Base-by-base conservation (phyloP, 2,329 filamentous ascomycete genomes). In the Penicillium palitans region DNA sequence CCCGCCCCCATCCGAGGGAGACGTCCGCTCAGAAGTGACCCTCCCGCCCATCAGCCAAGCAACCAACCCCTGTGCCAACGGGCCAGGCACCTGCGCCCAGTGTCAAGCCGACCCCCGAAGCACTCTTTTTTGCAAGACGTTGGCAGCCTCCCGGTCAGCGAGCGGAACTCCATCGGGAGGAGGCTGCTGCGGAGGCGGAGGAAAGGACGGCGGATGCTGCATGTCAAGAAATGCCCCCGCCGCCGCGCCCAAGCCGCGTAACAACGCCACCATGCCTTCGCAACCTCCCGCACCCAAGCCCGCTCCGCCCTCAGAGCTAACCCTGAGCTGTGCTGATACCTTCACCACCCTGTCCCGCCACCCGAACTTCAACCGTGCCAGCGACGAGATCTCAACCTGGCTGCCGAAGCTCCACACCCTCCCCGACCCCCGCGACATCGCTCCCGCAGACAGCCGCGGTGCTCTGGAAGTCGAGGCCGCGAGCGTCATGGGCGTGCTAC, bases 401-500 rank as follows among this genome's bases (percentile, higher is more conserved):
- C 78, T 93, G 53, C 89, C 89, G 1, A 88, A 88, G 73, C 82
- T 93, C 17, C 84, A 86, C 69, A 87, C 87, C 19, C 81, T 78
- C 9, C 75, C 76, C 8, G 72, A 74, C 41, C 74, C 76, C 0
- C 68, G 69, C 49, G 68, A 77, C 40, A 60, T 76, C 56, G 67
- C 72, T 39, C 60, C 70, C 25, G 67, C 65, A 12, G 64, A 72
- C 13, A 61, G 67, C 17, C 65, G 76, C 51, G 82, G 83, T 42
- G 86, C 89, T 1, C 86, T 92, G 67, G 90, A 93, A 72, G 89
- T 93, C 17, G 90, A 93, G 75, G 89, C 90, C 7, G 90, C 90
- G 0, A 92, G 89, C 72, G 91, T 93, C 55, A 92, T 93, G 90
- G 88, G 88, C 42, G 90, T 92, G n/a, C 76, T 93, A 59, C 90